phyloP scores from a whole-genome alignment of 2,329 filamentous ascomycete genomes.

The Penicillium sp. region DNA sequence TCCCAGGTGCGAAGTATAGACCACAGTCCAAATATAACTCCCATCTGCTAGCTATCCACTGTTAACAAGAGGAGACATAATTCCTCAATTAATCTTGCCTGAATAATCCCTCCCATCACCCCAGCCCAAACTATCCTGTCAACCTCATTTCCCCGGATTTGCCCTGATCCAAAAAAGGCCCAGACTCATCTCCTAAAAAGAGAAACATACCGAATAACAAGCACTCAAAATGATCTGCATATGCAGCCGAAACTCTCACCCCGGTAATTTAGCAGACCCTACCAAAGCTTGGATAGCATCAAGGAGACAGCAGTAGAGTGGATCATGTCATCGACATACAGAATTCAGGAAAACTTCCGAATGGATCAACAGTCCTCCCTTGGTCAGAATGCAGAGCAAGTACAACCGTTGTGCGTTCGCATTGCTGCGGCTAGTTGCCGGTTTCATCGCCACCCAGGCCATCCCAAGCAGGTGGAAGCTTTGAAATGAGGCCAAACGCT shows the following conservation, averaged over 20 bases:
- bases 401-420: constrained; percentile 20
- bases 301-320: background rate
- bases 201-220: background rate
- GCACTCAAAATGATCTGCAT: background rate
- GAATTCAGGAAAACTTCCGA: background rate
- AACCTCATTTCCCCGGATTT: constrained; percentile 7
- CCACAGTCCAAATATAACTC: too few relatives aligned
- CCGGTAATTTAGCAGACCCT: constrained; percentile 3
- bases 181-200: background rate
- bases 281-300: background rate
- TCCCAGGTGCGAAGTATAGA: too few relatives aligned
- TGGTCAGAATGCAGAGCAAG: constrained; percentile 1
- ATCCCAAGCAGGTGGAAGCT: constrained; percentile 19
- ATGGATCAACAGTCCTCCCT: background rate
- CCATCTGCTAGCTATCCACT: too few relatives aligned
- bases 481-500: constrained; percentile 13
- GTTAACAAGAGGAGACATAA: too few relatives aligned
- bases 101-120: background rate
- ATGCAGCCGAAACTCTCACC: constrained; percentile 8
- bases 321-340: background rate
- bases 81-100: too few relatives aligned
- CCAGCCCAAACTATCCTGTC: background rate
- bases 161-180: background rate
- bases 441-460: constrained; percentile 21
- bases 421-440: constrained; percentile 15